Evolutionary conservation across 306 rosid species (phyloP).

Genomic region (Trifolium dubium): DNA sequence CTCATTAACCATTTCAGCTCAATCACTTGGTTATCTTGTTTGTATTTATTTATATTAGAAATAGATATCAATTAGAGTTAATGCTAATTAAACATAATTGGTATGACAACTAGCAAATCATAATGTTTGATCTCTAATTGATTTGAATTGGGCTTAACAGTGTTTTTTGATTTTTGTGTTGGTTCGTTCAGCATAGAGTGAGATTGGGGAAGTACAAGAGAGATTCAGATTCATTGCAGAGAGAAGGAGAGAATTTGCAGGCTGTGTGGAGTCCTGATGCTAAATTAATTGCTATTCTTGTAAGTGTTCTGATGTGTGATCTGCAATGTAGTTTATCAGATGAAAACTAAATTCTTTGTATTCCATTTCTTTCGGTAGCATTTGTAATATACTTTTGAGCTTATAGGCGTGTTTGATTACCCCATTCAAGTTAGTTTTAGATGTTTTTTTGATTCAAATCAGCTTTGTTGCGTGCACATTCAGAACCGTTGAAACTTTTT

Average conservation of each 20-base stretch:
- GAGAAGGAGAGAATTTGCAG: conserved; percentile 91
- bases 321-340: conserved; percentile 17
- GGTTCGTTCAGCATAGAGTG: conserved; percentile 71
- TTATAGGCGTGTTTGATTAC: background rate
- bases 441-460: conserved; percentile 12
- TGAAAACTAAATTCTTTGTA: background rate
- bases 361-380: background rate
- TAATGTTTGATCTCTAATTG: too few relatives aligned
- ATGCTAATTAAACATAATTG: too few relatives aligned
- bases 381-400: conserved; percentile 8
- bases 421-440: background rate
- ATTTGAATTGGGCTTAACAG: conserved; percentile 26
- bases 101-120: too few relatives aligned
- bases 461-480: conserved; percentile 3
- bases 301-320: conserved; percentile 48
- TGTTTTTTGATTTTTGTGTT: conserved; percentile 44
- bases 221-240: conserved; percentile 73
- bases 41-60: too few relatives aligned
- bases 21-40: too few relatives aligned
- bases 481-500: background rate
- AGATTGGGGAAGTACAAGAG: conserved; percentile 93
- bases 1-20: too few relatives aligned
- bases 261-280: conserved; percentile 97
- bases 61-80: too few relatives aligned
- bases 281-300: conserved; percentile 83